Conservation (phyloP, 495 filamentous ascomycete species). For the Melanomma pulvis-pyrius region DNA sequence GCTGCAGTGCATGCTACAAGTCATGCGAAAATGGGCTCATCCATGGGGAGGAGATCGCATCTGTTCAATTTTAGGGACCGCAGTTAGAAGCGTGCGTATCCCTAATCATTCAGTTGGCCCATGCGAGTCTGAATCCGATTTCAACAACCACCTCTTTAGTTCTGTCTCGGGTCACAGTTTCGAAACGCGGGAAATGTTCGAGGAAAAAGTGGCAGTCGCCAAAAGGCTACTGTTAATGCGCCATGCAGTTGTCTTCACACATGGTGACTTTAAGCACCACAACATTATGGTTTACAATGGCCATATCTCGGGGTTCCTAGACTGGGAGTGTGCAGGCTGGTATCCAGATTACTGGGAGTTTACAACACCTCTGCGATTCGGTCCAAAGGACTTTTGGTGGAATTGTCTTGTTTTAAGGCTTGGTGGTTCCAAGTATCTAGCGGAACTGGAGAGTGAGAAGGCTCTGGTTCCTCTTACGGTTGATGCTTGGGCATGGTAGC, state of each 20-base stretch:
- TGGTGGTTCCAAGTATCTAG: conserved; percentile 14
- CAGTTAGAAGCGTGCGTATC: conserved; percentile 24
- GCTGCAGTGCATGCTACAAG: conserved; percentile 18
- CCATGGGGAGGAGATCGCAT: conserved; percentile 8
- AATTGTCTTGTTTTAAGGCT: conserved; percentile 17
- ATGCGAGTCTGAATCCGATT: conserved; percentile 20
- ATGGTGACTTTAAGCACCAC: conserved; percentile 21
- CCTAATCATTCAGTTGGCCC: conserved; percentile 17
- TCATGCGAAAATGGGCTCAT: conserved; percentile 21
- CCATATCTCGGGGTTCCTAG: conserved; percentile 18
- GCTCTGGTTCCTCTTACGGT: conserved; percentile 17
- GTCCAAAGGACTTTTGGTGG: conserved; percentile 27
- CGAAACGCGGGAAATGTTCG: conserved; percentile 12
- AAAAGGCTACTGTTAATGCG: conserved; percentile 8
- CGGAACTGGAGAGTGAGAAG: conserved; percentile 28
- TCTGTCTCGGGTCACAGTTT: conserved; percentile 14
- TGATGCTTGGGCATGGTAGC: conserved; percentile 22
- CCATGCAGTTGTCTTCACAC: conserved; percentile 21
- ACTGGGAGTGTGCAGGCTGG: conserved; percentile 25
- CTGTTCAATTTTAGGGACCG: conserved; percentile 20
- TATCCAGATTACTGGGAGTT: conserved; percentile 27
- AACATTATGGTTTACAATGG: conserved; percentile 16
- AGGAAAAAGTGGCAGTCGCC: conserved; percentile 15
- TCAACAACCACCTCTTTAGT: conserved; percentile 22
- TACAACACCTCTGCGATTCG: conserved; percentile 19